Percentiles rank a stretch among this genome's conserved stretches.
Evolutionary conservation across 2,329 filamentous ascomycete genomes (phyloP).

Genomic region (Waltergamsia citrina): DNA sequence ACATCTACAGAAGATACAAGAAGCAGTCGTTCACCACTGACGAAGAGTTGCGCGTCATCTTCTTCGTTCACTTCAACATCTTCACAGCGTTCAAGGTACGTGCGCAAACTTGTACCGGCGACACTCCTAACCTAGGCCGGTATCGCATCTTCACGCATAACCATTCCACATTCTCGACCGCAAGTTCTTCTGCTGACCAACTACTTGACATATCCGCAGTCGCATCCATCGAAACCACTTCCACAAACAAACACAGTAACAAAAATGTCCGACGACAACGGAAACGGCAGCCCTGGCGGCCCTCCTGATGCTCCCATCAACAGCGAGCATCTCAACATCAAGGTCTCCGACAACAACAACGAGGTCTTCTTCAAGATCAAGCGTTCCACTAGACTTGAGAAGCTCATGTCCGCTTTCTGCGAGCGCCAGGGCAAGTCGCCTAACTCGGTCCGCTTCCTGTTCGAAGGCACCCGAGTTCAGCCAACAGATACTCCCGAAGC

Average conservation of each 20-base stretch:
- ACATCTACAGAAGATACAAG: too few species aligned
- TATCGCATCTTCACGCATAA: too few species aligned
- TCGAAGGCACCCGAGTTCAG: conserved; percentile 90
- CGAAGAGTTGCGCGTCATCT: too few species aligned
- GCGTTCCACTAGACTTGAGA: conserved; percentile 88
- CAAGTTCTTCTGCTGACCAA: neutral
- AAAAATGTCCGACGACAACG: too few species aligned
- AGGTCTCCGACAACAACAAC: conserved; percentile 98
- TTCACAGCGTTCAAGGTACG: too few species aligned
- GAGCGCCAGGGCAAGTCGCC: conserved; percentile 87
- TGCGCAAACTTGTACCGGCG: too few species aligned
- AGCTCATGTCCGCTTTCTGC: conserved; percentile 97
- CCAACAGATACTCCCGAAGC: conserved; percentile 82
- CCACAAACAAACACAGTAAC: too few species aligned
- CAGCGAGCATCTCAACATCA: conserved; percentile 92
- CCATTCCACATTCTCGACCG: too few species aligned
- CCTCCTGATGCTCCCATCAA: conserved; percentile 22
- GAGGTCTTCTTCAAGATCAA: conserved; percentile 99
- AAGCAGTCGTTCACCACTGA: too few species aligned
- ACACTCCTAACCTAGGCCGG: too few species aligned
- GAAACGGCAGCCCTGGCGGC: conserved; percentile 37
- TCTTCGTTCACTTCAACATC: too few species aligned
- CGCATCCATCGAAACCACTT: neutral
- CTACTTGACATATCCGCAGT: neutral
- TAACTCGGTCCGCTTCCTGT: conserved; percentile 82